Conservation (phyloP, 1,139 yeast species). For the Suzukiozyma palmioleophila region DNA sequence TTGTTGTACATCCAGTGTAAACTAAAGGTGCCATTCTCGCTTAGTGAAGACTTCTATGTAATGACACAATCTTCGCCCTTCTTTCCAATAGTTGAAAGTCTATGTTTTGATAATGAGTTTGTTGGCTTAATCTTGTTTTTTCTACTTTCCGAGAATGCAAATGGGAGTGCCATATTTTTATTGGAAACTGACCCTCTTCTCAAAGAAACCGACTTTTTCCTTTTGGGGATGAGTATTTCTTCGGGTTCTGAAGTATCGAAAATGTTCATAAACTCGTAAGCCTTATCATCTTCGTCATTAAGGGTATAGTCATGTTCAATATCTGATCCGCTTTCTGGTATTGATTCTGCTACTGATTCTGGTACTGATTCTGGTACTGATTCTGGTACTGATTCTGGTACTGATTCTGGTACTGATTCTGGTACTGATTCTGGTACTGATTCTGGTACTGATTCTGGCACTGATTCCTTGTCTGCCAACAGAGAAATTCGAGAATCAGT, state of each 20-base stretch:
- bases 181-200: too few species aligned
- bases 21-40: too few species aligned
- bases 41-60: constrained; percentile 2
- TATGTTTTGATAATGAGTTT: background rate
- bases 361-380: too few species aligned
- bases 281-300: background rate
- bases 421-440: too few species aligned
- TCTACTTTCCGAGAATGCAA: background rate
- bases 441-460: too few species aligned
- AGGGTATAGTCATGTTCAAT: background rate
- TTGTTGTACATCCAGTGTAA: too few species aligned
- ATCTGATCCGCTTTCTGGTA: background rate
- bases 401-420: too few species aligned
- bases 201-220: background rate
- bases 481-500: too few species aligned
- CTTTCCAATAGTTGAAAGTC: background rate
- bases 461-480: too few species aligned
- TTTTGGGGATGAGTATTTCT: background rate
- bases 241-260: background rate
- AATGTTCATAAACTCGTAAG: background rate
- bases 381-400: too few species aligned
- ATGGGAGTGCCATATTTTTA: background rate
- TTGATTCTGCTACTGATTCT: too few species aligned
- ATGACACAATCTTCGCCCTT: constrained; percentile 1
- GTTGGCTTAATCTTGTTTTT: background rate